Evolutionary conservation across 306 rosid genomes (phyloP).

Genomic region (Elaeagnus macrophylla): DNA sequence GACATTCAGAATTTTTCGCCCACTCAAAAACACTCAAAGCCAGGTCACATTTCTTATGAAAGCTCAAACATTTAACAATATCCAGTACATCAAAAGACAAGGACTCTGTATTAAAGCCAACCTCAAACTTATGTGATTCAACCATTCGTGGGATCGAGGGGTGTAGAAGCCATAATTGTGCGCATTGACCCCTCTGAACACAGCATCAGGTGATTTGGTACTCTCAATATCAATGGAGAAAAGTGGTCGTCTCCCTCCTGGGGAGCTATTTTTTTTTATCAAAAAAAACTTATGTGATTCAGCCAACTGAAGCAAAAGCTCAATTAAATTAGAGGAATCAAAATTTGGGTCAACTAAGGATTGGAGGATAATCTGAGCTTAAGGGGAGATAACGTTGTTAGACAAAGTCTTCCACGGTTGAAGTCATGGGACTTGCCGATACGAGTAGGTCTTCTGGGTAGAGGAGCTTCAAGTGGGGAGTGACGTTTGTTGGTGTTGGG

Average conservation of each 20-base stretch:
- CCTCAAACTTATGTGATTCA: constrained; percentile 14
- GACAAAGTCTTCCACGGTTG: constrained; percentile 76
- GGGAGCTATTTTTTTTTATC: too few species aligned
- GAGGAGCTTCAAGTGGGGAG: constrained; percentile 11
- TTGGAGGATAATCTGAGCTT: constrained; percentile 45
- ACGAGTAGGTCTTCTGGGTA: constrained; percentile 31
- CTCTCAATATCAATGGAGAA: too few species aligned
- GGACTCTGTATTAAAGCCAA: constrained; percentile 13
- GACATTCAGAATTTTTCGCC: constrained; percentile 30
- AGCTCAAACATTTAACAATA: constrained; percentile 56
- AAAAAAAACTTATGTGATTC: constrained; percentile 16
- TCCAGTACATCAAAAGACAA: constrained; percentile 45
- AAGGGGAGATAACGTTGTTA: constrained; percentile 43
- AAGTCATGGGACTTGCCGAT: constrained; percentile 54
- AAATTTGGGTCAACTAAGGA: constrained; percentile 38
- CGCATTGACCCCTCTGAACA: too few species aligned
- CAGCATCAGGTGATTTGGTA: too few species aligned
- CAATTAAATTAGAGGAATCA: constrained; percentile 22
- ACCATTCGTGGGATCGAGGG: constrained; percentile 25
- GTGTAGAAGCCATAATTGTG: too few species aligned
- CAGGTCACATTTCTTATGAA: constrained; percentile 41
- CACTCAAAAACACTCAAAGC: constrained; percentile 57
- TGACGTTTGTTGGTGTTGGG: constrained; percentile 10
- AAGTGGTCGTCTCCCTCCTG: too few species aligned
- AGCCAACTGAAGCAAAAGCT: constrained; percentile 25